These are phyloP conservation scores for Colletotrichum acutatum DNA, from an alignment of 2,329 filamentous ascomycete species.

Conservation along the genomic window DNA sequence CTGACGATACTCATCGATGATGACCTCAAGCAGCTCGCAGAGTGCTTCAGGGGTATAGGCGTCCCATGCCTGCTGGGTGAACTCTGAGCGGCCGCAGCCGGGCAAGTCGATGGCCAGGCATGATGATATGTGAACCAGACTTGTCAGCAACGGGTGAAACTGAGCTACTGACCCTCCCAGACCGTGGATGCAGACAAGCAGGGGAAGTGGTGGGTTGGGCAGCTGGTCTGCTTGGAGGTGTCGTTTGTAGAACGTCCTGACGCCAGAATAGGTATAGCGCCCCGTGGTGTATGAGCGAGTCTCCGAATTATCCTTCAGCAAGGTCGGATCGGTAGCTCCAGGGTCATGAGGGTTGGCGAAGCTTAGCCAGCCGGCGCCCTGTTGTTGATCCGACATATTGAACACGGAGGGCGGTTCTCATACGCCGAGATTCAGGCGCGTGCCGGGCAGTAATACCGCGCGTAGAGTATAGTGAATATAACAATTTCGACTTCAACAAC, in stretches of 20 bases:
- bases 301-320: constrained; percentile 81
- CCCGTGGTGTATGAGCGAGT: constrained; percentile 79
- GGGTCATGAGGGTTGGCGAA: constrained; percentile 45
- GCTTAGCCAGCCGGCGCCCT: constrained; percentile 20
- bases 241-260: constrained; percentile 85
- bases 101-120: constrained; percentile 92
- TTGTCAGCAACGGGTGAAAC: constrained; percentile 83
- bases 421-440: neutral
- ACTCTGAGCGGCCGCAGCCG: constrained; percentile 85
- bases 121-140: constrained; percentile 83
- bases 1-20: constrained; percentile 80
- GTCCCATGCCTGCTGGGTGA: constrained; percentile 75
- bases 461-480: neutral
- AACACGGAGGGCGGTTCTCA: neutral
- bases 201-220: constrained; percentile 76
- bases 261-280: constrained; percentile 75
- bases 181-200: constrained; percentile 92
- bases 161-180: constrained; percentile 93
- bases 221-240: constrained; percentile 88
- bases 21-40: constrained; percentile 76
- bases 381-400: constrained; percentile 30
- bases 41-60: constrained; percentile 85
- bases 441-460: neutral
- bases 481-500: neutral
- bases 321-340: constrained; percentile 75